phyloP scores from a whole-genome alignment of 2,329 filamentous ascomycete species.

The Paecilomyces niveus region DNA sequence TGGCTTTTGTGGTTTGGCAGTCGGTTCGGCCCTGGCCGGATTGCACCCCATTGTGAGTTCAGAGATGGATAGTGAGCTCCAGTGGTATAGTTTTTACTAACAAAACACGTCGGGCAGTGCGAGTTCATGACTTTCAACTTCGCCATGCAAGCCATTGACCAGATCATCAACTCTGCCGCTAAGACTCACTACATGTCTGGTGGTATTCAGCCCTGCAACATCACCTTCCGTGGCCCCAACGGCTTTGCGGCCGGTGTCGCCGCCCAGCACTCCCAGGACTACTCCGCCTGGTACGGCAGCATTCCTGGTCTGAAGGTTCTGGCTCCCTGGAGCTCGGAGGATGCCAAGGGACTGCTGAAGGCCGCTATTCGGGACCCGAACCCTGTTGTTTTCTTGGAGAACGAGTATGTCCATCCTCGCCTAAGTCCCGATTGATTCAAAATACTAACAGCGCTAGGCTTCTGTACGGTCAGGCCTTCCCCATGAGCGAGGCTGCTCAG shows the following conservation, averaged over 20 bases:
- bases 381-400: constrained; percentile 85
- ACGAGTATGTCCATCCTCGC: constrained; percentile 52
- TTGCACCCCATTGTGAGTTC: constrained; percentile 81
- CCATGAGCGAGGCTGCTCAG: constrained; percentile 94
- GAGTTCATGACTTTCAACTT: constrained; percentile 99
- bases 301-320: constrained; percentile 98
- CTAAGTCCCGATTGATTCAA: not conserved
- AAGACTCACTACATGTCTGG: constrained; percentile 99
- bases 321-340: constrained; percentile 90
- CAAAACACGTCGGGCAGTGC: constrained; percentile 50
- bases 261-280: constrained; percentile 98
- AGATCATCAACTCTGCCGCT: constrained; percentile 97
- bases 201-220: constrained; percentile 98
- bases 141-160: constrained; percentile 99
- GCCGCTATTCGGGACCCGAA: constrained; percentile 97
- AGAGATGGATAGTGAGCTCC: not conserved
- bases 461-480: constrained; percentile 89
- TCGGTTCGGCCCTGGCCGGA: constrained; percentile 90
- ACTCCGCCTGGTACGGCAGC: constrained; percentile 97
- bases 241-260: constrained; percentile 93
- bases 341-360: constrained; percentile 96
- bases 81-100: constrained; percentile 3
- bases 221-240: constrained; percentile 98
- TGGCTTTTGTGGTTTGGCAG: constrained; percentile 86
- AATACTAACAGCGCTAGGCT: constrained; percentile 41